Base-by-base conservation (phyloP, 2,329 filamentous ascomycete species). In the Corinectria fuckeliana region DNA sequence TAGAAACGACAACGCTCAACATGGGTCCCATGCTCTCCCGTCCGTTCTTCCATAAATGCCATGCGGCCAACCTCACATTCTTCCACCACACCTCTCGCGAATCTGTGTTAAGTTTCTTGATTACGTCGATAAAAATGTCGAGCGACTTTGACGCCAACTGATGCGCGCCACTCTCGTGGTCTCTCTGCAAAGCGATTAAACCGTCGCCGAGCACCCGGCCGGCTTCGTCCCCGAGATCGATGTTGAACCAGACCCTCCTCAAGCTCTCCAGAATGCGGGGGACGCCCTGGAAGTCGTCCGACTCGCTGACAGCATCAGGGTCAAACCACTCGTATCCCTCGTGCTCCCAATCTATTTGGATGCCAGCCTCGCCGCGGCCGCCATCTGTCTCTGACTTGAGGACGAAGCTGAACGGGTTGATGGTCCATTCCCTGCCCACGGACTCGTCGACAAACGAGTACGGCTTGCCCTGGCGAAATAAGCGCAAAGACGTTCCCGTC, bases 11-110 rank as follows among this genome's bases (percentile, higher is more conserved):
- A 10, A 77, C 78, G 44, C 75, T 78, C 36, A 85, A 76, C 25
- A 89, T 86, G 1, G 86, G 82, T 0, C 82, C 82, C 87, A 90
- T 90, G 69, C 83, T 87, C 62, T 87, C 85, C n/a, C 86, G 81
- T 0, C 86, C 85, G 53, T 88, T 87, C 67, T 88, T 88, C 73
- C 84, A 86, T 1, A 91, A 74, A 70, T 89, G 84, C 83, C 88
- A 90, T 2, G 81, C 84, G 2, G 78, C 79, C 75, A 84, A 80
- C 13, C 84, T 78, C n/a, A 83, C 70, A 25, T 78, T 80, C 23
- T 71, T 72, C 86, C 87, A 90, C 81, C 85, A 87, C 6, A 71
- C 72, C 1, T 79, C 72, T 68, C 54, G 2, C 9, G 64, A 48
- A 1, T 42, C 69, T 25, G 26, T 48, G 6, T 74, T 70, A 34